A percentile compares a stretch with the other conserved stretches of the same genome.
These are phyloP conservation scores for Sporothrix phasma DNA, from an alignment of 2,329 filamentous ascomycete species.

Conservation along the genomic window DNA sequence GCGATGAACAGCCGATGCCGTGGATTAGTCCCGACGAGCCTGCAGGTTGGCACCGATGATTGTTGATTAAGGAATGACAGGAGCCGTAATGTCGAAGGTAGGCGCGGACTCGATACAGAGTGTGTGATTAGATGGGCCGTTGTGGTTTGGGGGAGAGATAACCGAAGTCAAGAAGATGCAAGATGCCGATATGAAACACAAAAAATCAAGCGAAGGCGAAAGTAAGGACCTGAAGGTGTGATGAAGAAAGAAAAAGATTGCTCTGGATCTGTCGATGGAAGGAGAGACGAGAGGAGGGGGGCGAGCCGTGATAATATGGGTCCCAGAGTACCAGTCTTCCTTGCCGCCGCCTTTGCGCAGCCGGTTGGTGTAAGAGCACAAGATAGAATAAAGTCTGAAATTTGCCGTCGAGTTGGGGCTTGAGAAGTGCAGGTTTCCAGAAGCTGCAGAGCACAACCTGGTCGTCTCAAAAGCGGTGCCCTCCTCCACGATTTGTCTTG, in stretches of 20 bases:
- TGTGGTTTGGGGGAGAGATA: neutral
- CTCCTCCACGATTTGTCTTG: neutral
- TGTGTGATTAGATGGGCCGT: neutral
- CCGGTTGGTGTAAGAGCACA: neutral
- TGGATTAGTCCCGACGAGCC: neutral
- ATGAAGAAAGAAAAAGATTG: slow-evolving; percentile 1
- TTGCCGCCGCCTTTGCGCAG: slow-evolving; percentile 1
- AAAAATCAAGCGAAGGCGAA: neutral
- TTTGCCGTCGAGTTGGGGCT: neutral
- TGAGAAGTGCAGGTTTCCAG: neutral
- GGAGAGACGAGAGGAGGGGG: neutral
- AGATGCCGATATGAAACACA: neutral
- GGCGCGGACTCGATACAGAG: neutral
- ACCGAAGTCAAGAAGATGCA: neutral
- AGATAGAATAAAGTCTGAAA: neutral
- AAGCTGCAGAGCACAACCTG: neutral
- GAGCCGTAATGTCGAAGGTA: neutral
- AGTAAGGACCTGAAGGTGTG: neutral
- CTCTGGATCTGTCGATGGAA: neutral
- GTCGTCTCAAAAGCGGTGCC: neutral
- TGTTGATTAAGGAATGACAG: neutral
- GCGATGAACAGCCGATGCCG: neutral
- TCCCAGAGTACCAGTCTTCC: neutral
- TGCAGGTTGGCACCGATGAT: neutral
- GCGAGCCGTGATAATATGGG: slow-evolving; percentile 11